Conservation (phyloP, 257 asterid species). For the Lycium ferocissimum region DNA sequence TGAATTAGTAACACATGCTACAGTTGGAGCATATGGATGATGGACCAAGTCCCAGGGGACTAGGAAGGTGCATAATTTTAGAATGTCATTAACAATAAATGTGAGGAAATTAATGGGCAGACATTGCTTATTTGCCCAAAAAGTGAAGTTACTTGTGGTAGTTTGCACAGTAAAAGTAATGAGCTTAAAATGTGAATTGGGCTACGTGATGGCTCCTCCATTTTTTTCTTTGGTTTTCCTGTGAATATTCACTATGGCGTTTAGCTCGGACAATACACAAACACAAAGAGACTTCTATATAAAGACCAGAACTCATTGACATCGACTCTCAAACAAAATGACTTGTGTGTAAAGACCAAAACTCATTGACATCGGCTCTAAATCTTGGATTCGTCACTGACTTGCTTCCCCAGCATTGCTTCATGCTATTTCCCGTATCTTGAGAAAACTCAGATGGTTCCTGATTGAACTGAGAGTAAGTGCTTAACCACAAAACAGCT, state of each 20-base stretch:
- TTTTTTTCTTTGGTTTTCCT: background rate
- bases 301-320: background rate
- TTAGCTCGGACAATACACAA: background rate
- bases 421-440: background rate
- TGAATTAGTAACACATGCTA: background rate
- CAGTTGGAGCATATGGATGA: background rate
- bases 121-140: background rate
- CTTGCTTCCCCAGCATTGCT: too few relatives aligned
- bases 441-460: background rate
- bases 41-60: background rate
- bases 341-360: background rate
- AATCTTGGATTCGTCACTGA: slow-evolving; percentile 12
- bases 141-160: background rate
- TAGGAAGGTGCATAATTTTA: background rate
- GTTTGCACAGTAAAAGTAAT: background rate
- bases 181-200: background rate
- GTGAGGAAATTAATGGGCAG: background rate
- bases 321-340: background rate
- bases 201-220: background rate
- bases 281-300: background rate
- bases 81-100: background rate
- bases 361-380: background rate
- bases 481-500: background rate
- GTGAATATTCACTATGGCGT: background rate
- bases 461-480: background rate